Base-by-base conservation (phyloP, 129 eudicot genomes). In the Rutidosis leptorrhynchoides region DNA sequence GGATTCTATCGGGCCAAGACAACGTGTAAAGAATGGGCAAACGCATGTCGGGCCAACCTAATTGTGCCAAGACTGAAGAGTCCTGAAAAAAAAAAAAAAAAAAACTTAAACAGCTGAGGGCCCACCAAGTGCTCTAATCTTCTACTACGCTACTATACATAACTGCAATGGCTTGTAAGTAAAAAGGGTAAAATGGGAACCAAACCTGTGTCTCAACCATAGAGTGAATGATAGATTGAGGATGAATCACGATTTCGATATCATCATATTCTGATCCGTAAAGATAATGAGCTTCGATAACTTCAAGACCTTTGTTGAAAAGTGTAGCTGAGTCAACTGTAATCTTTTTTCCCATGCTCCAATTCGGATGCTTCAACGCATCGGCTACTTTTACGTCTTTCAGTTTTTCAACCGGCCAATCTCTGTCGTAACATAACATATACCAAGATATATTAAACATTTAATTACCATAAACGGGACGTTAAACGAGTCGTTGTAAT, bases 11-110 rank as follows among this genome's bases (percentile, higher is more conserved):
- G 29, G 98, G 98, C 98, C 98, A 93, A 22, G 98, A 93, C 48
- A 93, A 29, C 2, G 98, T 93, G 68, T 88, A 93, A 1, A 93
- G 83, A 58, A 93, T 88, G 9, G 98, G 98, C 74, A 93, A 78
- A 54, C 96, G 96, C 98, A 93, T 93, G 66, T 93, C 98, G 33
- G 98, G 98, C 98, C 98, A 93, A 40, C 98, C 96, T 78, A 93
- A 73, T 70, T 93, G 98, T 42, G 98, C 98, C 59, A 93, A 69
- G 19, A 93, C 83, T 3, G 96, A 88, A 57, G 98, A 93, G 71
- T 93, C 98, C 98, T 92, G 82, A 60, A 71, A 78, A 10, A 5
- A 48, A 66, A 40, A 10, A 40, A 40, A n/a, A n/a, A n/a, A n/a
- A 10, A 0, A 2, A 5, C 46, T 40, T 40, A 11, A 11, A 7